Evolutionary conservation across 306 rosid genomes (phyloP).

Genomic region (Gillenia trifoliata): DNA sequence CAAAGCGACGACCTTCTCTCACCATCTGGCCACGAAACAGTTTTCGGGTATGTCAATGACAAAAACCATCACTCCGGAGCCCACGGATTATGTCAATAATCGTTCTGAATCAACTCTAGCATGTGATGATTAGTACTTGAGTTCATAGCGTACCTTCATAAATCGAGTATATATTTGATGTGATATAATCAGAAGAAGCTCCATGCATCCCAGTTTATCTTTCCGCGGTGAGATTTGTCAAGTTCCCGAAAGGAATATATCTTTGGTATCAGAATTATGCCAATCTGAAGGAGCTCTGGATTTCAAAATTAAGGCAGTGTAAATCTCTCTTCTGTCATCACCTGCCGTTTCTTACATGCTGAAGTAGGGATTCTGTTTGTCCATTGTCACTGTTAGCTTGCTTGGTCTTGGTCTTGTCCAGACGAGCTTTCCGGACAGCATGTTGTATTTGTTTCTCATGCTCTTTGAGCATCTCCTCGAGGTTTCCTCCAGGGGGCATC

Average conservation of each 20-base stretch:
- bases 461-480: constrained; percentile 75
- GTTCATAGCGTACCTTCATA: constrained; percentile 12
- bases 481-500: constrained; percentile 51
- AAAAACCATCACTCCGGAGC: neutral
- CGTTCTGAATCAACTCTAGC: neutral
- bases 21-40: constrained; percentile 16
- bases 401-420: constrained; percentile 47
- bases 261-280: neutral
- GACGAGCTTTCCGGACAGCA: constrained; percentile 70
- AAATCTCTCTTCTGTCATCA: constrained; percentile 19
- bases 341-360: constrained; percentile 23
- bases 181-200: constrained; percentile 17
- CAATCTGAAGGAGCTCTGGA: constrained; percentile 20
- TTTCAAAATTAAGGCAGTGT: constrained; percentile 14
- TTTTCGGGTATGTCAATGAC: constrained; percentile 17
- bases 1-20: constrained; percentile 1
- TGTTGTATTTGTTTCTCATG: constrained; percentile 71
- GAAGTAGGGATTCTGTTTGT: constrained; percentile 51
- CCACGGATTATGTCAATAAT: neutral
- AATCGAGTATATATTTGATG: constrained; percentile 15
- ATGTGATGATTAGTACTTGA: neutral
- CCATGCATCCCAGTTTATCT: constrained; percentile 5
- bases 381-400: constrained; percentile 30
- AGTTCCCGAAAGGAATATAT: neutral
- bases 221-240: constrained; percentile 1